phyloP scores from a whole-genome alignment of 306 rosid genomes.

The Prosopis cineraria region DNA sequence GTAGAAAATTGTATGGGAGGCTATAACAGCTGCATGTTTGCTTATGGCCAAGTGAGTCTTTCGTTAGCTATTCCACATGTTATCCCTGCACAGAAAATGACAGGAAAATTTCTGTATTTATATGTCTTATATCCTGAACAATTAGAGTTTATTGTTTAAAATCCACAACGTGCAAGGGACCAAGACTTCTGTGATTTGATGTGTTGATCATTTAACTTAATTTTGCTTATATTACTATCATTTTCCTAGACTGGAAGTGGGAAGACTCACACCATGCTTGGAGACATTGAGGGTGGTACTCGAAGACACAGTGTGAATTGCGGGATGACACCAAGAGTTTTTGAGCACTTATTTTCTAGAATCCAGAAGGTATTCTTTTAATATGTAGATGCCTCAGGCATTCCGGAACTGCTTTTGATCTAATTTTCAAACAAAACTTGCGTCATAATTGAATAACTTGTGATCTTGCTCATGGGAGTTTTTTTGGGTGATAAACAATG shows the following conservation, averaged over 20 bases:
- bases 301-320: slow-evolving; percentile 96
- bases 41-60: slow-evolving; percentile 94
- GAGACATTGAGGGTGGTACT: slow-evolving; percentile 96
- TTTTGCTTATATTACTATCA: background rate
- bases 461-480: background rate
- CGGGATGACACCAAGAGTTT: slow-evolving; percentile 98
- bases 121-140: background rate
- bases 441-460: slow-evolving; percentile 4
- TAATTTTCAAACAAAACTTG: background rate
- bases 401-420: background rate
- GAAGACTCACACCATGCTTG: slow-evolving; percentile 99
- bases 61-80: slow-evolving; percentile 18
- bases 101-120: background rate
- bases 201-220: background rate
- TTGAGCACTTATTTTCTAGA: slow-evolving; percentile 87
- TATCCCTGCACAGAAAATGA: slow-evolving; percentile 21
- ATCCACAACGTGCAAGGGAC: background rate
- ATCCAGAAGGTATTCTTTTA: slow-evolving; percentile 76
- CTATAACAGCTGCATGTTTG: slow-evolving; percentile 99
- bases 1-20: slow-evolving; percentile 96
- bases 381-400: background rate
- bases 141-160: slow-evolving; percentile 4
- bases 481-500: background rate
- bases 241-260: slow-evolving; percentile 91
- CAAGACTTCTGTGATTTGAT: background rate